Percentiles rank a stretch among this genome's conserved stretches.
These are phyloP conservation scores for Xylariaceae sp. DNA, from an alignment of 2,329 filamentous ascomycete genomes.

Conservation along the genomic window DNA sequence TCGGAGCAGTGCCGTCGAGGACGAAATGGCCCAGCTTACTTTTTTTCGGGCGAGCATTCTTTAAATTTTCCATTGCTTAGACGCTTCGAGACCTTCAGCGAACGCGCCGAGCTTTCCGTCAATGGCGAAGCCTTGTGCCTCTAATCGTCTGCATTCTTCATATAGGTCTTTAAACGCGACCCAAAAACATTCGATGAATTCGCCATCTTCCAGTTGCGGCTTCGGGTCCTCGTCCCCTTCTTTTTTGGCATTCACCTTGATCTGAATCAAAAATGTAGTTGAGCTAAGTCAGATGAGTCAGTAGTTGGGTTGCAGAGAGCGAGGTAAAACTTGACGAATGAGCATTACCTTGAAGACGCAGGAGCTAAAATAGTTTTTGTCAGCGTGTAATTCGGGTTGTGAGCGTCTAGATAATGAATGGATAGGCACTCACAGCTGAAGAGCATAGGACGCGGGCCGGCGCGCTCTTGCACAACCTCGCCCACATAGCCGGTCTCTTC, in stretches of 20 bases:
- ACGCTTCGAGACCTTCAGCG: constrained; percentile 39
- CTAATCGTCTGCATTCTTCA: constrained; percentile 50
- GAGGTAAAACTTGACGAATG: neutral
- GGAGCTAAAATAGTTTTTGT: constrained; percentile 29
- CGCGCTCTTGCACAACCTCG: constrained; percentile 35
- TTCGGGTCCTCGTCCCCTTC: constrained; percentile 53
- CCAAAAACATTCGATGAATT: constrained; percentile 59
- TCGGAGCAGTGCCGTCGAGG: too few relatives aligned
- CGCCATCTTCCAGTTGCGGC: constrained; percentile 55
- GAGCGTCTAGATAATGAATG: neutral
- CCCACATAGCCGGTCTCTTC: constrained; percentile 49
- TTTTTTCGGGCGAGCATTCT: neutral
- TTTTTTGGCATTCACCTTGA: constrained; percentile 51
- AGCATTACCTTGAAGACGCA: constrained; percentile 37
- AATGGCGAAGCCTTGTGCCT: constrained; percentile 42
- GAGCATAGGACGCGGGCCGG: constrained; percentile 34
- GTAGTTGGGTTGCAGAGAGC: neutral
- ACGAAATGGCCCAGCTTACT: too few relatives aligned
- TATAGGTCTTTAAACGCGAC: constrained; percentile 53
- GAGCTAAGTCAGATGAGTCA: constrained; percentile 28
- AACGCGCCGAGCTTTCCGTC: constrained; percentile 42
- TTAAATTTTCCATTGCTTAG: constrained; percentile 33
- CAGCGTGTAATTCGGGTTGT: neutral
- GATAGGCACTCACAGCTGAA: constrained; percentile 35
- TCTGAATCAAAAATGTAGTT: constrained; percentile 45